phyloP scores from a whole-genome alignment of 805 yeast genomes.

The Wickerhamomyces bisporus region DNA sequence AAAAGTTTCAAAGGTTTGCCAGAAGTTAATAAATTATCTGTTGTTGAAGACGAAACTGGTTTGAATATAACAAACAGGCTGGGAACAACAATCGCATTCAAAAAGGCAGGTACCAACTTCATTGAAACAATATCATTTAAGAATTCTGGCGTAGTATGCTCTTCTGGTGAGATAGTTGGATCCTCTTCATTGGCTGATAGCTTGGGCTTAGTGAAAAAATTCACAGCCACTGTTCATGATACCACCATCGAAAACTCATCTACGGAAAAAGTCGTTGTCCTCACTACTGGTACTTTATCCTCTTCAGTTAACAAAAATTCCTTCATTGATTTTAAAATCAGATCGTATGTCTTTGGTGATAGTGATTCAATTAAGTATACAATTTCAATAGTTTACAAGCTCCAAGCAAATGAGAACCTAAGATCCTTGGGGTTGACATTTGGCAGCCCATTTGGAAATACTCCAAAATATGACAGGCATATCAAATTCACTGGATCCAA shows the following conservation, averaged over 20 bases:
- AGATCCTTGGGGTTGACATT: not conserved
- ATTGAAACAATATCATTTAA: no score
- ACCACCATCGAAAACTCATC: not conserved
- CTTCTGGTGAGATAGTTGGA: not conserved
- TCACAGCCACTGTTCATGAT: not conserved
- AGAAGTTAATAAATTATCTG: not conserved
- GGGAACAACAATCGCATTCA: no score
- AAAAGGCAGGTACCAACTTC: no score
- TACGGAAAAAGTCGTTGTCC: not conserved
- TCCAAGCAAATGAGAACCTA: not conserved
- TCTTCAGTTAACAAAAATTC: not conserved
- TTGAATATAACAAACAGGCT: no score
- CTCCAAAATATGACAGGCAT: not conserved
- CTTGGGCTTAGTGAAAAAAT: no score
- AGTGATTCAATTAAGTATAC: constrained; percentile 2
- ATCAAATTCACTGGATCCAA: not conserved
- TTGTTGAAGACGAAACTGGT: no score
- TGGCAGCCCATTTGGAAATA: not conserved
- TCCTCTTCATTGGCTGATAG: not conserved
- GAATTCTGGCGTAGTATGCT: no score
- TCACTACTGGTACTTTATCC: not conserved
- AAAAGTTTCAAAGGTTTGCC: not conserved
- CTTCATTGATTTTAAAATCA: constrained; percentile 3
- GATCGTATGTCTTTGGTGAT: constrained; percentile 4
- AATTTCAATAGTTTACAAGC: constrained; percentile 3